Conservation (phyloP, 352 stramenopile genomes). For the Pythium inflatum region DNA sequence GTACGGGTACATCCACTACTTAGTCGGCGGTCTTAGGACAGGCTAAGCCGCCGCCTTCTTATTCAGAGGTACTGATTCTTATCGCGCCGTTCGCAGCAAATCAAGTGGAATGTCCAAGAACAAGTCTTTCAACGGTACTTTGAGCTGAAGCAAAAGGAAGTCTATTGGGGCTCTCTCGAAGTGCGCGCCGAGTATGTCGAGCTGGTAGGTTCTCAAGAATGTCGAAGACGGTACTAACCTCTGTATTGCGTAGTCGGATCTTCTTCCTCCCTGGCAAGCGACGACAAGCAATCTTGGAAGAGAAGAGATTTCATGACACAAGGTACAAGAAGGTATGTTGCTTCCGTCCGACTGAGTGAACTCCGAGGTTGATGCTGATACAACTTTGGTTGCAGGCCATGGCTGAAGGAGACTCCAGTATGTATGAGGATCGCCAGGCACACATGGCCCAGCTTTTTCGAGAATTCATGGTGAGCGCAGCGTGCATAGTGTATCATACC, state of each 20-base stretch:
- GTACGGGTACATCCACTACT: conserved; percentile 33
- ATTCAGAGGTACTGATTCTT: conserved; percentile 11
- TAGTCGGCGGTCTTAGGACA: background rate
- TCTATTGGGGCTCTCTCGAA: conserved; percentile 61
- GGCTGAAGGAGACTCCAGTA: conserved; percentile 46
- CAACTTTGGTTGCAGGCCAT: conserved; percentile 14
- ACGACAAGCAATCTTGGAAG: conserved; percentile 62
- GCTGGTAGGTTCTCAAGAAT: background rate
- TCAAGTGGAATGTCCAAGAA: conserved; percentile 70
- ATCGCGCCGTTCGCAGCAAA: conserved; percentile 38
- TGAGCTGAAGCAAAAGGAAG: conserved; percentile 54
- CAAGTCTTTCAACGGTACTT: conserved; percentile 68
- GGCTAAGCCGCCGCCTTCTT: conserved; percentile 10
- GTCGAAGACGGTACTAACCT: background rate
- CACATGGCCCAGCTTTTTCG: conserved; percentile 58
- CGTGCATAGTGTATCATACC: background rate
- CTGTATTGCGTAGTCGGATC: conserved; percentile 39
- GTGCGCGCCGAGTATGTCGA: conserved; percentile 54
- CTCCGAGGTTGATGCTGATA: background rate
- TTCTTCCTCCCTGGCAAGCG: conserved; percentile 70
- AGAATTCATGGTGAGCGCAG: conserved; percentile 60
- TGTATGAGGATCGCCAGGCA: conserved; percentile 49
- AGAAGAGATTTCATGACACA: conserved; percentile 77
- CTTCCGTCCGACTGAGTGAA: background rate
- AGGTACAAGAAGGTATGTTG: conserved; percentile 45